These are phyloP conservation scores for Pseudogymnoascus sp. DNA, from an alignment of 2,329 filamentous ascomycete genomes.

Conservation along the genomic window DNA sequence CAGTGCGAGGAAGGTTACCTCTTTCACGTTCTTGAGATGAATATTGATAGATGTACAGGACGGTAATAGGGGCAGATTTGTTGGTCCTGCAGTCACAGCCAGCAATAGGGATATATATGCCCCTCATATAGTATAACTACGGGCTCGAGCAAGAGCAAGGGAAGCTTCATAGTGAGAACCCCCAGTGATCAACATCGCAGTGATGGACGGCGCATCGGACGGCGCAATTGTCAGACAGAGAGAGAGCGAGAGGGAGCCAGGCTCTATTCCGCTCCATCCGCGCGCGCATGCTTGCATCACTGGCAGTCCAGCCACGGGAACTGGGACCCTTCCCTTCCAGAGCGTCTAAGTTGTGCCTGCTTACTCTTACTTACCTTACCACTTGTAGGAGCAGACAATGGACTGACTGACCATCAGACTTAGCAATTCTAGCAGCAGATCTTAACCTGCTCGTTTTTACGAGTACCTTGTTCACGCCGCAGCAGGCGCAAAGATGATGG, in stretches of 20 bases:
- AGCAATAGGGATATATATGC: background rate
- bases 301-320: background rate
- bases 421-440: background rate
- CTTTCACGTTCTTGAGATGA: background rate
- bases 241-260: background rate
- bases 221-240: background rate
- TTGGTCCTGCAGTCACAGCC: background rate
- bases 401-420: background rate
- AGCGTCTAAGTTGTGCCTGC: background rate
- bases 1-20: background rate
- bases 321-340: background rate
- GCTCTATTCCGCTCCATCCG: background rate
- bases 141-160: background rate
- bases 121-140: background rate
- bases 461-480: background rate
- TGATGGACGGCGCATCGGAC: background rate
- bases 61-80: background rate
- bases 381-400: background rate
- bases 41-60: background rate
- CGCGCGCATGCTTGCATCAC: background rate
- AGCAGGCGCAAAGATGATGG: conserved; percentile 2
- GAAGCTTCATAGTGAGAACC: background rate
- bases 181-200: background rate
- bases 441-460: background rate
- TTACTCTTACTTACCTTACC: background rate